Base-by-base conservation (phyloP, 169 alveolate species). In the Cryptosporidium baileyi region DNA sequence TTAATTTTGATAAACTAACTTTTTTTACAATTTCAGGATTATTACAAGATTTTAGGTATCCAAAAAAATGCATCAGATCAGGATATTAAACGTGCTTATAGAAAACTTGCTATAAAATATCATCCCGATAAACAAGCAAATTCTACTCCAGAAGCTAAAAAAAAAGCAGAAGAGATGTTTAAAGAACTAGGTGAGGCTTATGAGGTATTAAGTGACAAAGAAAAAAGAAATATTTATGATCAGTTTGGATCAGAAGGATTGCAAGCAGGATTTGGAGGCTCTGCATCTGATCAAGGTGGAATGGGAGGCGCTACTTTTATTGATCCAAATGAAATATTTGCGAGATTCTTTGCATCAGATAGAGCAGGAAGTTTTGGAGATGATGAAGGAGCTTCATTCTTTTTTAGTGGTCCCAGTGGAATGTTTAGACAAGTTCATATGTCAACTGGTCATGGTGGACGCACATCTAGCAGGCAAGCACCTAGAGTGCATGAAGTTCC, bases 51-150 rank as follows among this genome's bases (percentile, higher is more conserved):
- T n/a, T 63, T 93, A 22, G 96, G 96, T 1, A 92, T 93, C 52
- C 34, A 80, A 3, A 90, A 90, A 63, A 60, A 89, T 28, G 94
- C 96, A 47, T 81, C 92, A 24, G 94, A 93, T 47, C 89, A 92
- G 41, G 97, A 95, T 44, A 96, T 97, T 40, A 96, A 96, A 79
- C 95, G 95, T 82, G 97, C 99, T 38, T 97, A 94, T 80, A 88
- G 92, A 60, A 92, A 90, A 81, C 59, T 88, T 13, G 96, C 95
- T 2, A 81, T 92, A 9, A 89, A 67, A 74, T 91, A 92, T 91
- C 98, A 95, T 90, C 97, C 97, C 9, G 97, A 93, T 74, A 95
- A 93, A 81, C 88, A 92, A 30, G 61, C 82, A 3, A 89, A 82
- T 22, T 91, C 91, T 24, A 80, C 74, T 26, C 93, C 89, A n/a